phyloP scores from a whole-genome alignment of 2,329 filamentous ascomycete species.

The Pseudogymnoascus sp. region DNA sequence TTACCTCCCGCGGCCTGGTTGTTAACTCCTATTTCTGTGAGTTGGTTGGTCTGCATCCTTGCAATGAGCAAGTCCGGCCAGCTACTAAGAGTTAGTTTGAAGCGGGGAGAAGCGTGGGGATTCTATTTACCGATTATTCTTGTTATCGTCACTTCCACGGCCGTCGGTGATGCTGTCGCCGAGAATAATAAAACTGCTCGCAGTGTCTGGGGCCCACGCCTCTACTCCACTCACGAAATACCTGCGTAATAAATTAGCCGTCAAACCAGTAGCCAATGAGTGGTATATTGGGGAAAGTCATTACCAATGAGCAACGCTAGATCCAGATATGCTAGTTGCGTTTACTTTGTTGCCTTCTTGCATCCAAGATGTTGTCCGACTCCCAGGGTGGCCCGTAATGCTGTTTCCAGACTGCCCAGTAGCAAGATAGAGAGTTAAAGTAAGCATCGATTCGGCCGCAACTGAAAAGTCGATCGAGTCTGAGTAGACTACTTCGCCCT shows the following conservation, averaged over 20 bases:
- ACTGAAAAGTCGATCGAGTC: conserved; percentile 53
- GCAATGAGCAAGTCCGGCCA: conserved; percentile 53
- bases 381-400: conserved; percentile 60
- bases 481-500: conserved; percentile 51
- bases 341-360: conserved; percentile 47
- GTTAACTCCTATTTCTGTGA: conserved; percentile 46
- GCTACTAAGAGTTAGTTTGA: conserved; percentile 22
- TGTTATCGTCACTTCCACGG: conserved; percentile 52
- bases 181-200: conserved; percentile 46
- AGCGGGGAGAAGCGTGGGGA: not conserved
- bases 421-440: conserved; percentile 51
- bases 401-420: conserved; percentile 47
- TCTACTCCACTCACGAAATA: conserved; percentile 57
- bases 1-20: conserved; percentile 68
- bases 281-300: not conserved
- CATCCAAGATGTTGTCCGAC: conserved; percentile 55
- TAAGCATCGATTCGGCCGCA: conserved; percentile 44
- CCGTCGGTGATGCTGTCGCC: conserved; percentile 64
- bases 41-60: conserved; percentile 40
- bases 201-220: conserved; percentile 40
- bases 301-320: conserved; percentile 33
- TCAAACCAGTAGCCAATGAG: no score
- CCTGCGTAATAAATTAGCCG: conserved; percentile 28
- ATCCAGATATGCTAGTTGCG: conserved; percentile 34
- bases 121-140: conserved; percentile 44